phyloP scores from a whole-genome alignment of 2,329 filamentous ascomycete genomes.

The Penicillium sp. region DNA sequence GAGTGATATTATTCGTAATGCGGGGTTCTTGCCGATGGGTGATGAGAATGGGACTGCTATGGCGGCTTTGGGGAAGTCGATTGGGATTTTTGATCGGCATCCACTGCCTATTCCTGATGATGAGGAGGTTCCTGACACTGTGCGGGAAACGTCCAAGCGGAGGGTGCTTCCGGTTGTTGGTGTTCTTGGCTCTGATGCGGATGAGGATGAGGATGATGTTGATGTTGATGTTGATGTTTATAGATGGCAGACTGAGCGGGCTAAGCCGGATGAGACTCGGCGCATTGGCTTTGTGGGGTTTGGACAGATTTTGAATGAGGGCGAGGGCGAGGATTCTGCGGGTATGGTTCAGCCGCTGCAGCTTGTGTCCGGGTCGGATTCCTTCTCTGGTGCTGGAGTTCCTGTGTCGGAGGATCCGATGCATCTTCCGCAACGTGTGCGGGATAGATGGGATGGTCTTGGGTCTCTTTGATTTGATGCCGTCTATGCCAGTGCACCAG shows the following conservation, averaged over 20 bases:
- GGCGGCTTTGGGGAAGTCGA: constrained; percentile 29
- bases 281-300: constrained; percentile 13
- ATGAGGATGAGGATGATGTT: background rate
- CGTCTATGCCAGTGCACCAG: background rate
- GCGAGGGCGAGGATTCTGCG: too few relatives aligned
- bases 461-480: background rate
- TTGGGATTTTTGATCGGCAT: constrained; percentile 41
- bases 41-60: constrained; percentile 28
- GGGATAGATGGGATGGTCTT: background rate
- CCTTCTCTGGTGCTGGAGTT: background rate
- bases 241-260: background rate
- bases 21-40: constrained; percentile 47
- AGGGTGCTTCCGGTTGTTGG: background rate
- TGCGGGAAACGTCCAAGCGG: background rate
- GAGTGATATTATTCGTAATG: constrained; percentile 56
- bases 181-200: background rate
- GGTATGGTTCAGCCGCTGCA: background rate
- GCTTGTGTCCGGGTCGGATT: background rate
- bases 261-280: background rate
- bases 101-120: constrained; percentile 36
- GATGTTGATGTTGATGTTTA: too few relatives aligned
- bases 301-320: background rate
- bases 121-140: constrained; percentile 6
- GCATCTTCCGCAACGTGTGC: background rate
- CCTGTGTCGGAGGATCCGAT: background rate